Percentiles rank a stretch among this genome's conserved stretches.
These are phyloP conservation scores for Plasmodium adleri DNA, from an alignment of 169 alveolate genomes.

Conservation along the genomic window DNA sequence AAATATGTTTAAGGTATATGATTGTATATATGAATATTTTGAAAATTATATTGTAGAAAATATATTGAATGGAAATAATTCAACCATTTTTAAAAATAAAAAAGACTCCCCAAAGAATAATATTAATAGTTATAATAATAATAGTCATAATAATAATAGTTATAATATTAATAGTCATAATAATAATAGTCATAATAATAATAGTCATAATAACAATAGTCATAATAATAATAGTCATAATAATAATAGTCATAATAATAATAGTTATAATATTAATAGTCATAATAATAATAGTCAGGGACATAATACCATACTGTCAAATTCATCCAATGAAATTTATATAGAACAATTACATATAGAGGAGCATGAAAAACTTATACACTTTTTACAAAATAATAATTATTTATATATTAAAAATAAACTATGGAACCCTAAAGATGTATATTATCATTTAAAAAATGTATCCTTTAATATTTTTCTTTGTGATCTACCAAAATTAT, in stretches of 20 bases:
- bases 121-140: neutral
- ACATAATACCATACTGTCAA: neutral
- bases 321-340: neutral
- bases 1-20: slow-evolving; percentile 42
- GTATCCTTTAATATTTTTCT: slow-evolving; percentile 54
- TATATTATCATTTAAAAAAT: slow-evolving; percentile 8
- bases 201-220: too few relatives aligned
- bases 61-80: neutral
- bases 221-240: too few relatives aligned
- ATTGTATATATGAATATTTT: slow-evolving; percentile 63
- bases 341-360: neutral
- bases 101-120: neutral
- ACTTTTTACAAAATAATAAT: slow-evolving; percentile 37
- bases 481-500: slow-evolving; percentile 58
- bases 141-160: too few relatives aligned
- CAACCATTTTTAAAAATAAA: neutral
- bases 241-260: too few relatives aligned
- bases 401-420: slow-evolving; percentile 57
- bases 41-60: slow-evolving; percentile 31
- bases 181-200: neutral
- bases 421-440: slow-evolving; percentile 50
- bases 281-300: neutral
- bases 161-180: neutral
- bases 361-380: slow-evolving; percentile 10
- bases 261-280: too few relatives aligned